Evolutionary conservation across 2,329 filamentous ascomycete genomes (phyloP), one percentile per base, ranked within the genome.

Genomic region (Epichloe bromicola): DNA sequence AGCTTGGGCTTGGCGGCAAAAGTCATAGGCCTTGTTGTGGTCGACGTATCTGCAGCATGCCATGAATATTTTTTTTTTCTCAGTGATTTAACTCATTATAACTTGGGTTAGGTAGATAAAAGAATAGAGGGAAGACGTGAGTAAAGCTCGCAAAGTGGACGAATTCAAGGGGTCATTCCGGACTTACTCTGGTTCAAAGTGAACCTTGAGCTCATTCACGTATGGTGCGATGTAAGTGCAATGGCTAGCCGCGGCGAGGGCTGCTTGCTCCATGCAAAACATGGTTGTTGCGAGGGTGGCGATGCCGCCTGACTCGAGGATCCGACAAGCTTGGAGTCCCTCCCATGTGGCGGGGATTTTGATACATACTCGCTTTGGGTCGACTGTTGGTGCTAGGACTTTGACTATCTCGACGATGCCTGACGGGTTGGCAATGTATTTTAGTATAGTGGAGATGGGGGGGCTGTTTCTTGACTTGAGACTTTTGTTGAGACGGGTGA

Each of bases 181-280:
- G 2, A 60, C 65, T 56, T 60, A 77, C 70, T 63, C 67, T 12
- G 66, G 58, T 41, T 79, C 74, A 51, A 82, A 78, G 57, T 83
- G 79, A 5, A 82, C 80, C 55, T 74, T 76, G 40, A 85, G 65
- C 56, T 83, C 79, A 58, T 84, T 83, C 33, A 84, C 76, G 54
- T 83, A 85, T 0, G 82, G 81, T 0, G 80, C 78, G 42, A 85
- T 77, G 57, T 83, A 84, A 1, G 73, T 73, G 56, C 79, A 83
- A 4, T 72, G 70, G 0, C 72, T 75, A 47, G 80, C 74, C 1
- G 71, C 74, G 0, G 81, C 80, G 1, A 82, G 65, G 1, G 70
- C 69, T 0, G 79, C 80, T 59, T 84, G 81, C 40, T 77, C 70
- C 57, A 82, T 70, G 42, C 74, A 76, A 58, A 84, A 85, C 46